Evolutionary conservation across 108 stramenopile genomes (phyloP).

Genomic region (Seminavis robusta): DNA sequence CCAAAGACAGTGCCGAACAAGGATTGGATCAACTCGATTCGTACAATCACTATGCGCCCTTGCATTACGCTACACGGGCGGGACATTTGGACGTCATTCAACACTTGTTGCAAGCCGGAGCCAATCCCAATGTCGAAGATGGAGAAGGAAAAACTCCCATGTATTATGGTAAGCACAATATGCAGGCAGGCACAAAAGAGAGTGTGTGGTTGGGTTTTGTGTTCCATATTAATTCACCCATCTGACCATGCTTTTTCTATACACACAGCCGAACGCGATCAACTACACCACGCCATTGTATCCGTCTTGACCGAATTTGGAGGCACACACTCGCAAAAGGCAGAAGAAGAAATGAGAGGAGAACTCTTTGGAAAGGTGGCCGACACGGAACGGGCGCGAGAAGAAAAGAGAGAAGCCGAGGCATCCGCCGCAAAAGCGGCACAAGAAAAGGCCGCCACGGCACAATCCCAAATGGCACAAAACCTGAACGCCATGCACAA

Average conservation of each 20-base stretch:
- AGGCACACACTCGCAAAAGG: constrained; percentile 16
- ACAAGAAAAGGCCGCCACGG: constrained; percentile 23
- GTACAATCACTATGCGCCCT: constrained; percentile 33
- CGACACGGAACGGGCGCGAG: constrained; percentile 19
- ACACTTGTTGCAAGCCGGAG: constrained; percentile 23
- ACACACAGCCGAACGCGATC: constrained; percentile 29
- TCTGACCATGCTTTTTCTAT: too few species aligned
- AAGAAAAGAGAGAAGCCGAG: constrained; percentile 14
- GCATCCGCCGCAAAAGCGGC: constrained; percentile 26
- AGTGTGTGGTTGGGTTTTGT: too few species aligned
- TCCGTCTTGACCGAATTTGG: constrained; percentile 11
- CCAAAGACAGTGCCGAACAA: neutral
- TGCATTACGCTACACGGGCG: constrained; percentile 37
- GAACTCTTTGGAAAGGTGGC: constrained; percentile 37
- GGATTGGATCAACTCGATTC: constrained; percentile 25
- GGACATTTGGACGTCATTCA: constrained; percentile 17
- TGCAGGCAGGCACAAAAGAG: too few species aligned
- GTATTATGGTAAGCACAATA: too few species aligned
- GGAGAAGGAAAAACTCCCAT: constrained; percentile 26
- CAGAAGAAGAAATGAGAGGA: constrained; percentile 19
- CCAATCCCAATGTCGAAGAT: constrained; percentile 34
- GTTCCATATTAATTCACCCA: too few species aligned
- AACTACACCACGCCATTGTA: constrained; percentile 11
- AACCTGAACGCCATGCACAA: constrained; percentile 34
- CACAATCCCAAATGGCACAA: constrained; percentile 36